Percentiles rank a stretch among this genome's conserved stretches.
Conservation (phyloP, 805 yeast genomes). For the Pichia cabralensis region DNA sequence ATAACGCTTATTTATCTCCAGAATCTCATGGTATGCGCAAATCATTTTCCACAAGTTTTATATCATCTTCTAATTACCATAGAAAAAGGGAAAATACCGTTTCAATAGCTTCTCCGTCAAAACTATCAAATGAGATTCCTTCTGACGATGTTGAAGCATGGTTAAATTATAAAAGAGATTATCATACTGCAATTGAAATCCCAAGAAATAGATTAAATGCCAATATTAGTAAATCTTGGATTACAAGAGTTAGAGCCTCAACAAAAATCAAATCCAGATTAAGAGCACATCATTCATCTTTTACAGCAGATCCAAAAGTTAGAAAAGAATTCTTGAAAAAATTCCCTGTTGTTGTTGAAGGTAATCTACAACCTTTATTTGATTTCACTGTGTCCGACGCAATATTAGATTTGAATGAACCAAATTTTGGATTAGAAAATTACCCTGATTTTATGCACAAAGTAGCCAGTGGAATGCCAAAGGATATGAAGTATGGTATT, state of each 20-base stretch:
- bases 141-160: constrained; percentile 18
- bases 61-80: not conserved
- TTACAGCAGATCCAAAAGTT: constrained; percentile 20
- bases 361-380: constrained; percentile 41
- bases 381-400: constrained; percentile 39
- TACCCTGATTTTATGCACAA: constrained; percentile 33
- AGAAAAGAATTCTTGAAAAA: constrained; percentile 17
- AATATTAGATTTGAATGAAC: constrained; percentile 38
- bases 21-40: constrained; percentile 1
- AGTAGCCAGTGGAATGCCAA: constrained; percentile 45
- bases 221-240: constrained; percentile 26
- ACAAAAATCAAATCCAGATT: constrained; percentile 4
- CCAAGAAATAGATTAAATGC: constrained; percentile 20
- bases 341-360: constrained; percentile 20
- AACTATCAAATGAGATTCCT: constrained; percentile 12
- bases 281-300: constrained; percentile 3
- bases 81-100: not conserved
- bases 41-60: constrained; percentile 3
- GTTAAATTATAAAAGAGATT: constrained; percentile 13
- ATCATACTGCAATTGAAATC: constrained; percentile 15
- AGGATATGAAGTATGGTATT: constrained; percentile 40
- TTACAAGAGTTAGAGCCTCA: constrained; percentile 15
- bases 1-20: no score
- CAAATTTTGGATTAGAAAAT: constrained; percentile 40
- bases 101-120: constrained; percentile 8